Percentiles rank a stretch among this genome's conserved stretches.
Evolutionary conservation across 495 filamentous ascomycete genomes (phyloP).

Genomic region (Lophiostoma macrostomum): DNA sequence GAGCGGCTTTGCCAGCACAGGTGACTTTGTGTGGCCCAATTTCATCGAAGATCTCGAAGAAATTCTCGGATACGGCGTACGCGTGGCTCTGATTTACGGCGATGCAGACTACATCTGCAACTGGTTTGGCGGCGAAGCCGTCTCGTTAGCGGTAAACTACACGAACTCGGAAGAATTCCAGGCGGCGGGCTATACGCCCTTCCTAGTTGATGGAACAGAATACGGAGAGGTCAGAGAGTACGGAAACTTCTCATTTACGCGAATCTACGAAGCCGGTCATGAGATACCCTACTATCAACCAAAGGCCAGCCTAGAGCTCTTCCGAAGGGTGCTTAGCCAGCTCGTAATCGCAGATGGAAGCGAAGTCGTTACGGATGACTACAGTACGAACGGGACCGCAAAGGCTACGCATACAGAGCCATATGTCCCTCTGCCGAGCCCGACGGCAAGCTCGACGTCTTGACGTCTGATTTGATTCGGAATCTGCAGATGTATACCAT

Average conservation of each 20-base stretch:
- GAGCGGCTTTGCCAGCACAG: constrained; percentile 46
- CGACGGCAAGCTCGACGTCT: constrained; percentile 1
- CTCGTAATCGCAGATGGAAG: constrained; percentile 11
- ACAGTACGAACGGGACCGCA: constrained; percentile 48
- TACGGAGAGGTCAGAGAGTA: constrained; percentile 46
- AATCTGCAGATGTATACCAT: too few relatives aligned
- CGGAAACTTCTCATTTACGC: constrained; percentile 46
- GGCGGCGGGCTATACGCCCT: constrained; percentile 53
- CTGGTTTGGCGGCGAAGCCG: constrained; percentile 43
- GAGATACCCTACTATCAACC: constrained; percentile 37
- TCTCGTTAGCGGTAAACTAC: constrained; percentile 55
- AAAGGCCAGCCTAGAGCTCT: constrained; percentile 15
- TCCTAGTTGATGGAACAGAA: constrained; percentile 42
- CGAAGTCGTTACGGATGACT: constrained; percentile 44
- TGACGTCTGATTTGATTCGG: too few relatives aligned
- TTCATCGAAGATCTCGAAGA: constrained; percentile 48
- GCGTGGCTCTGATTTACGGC: constrained; percentile 49
- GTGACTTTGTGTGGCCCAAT: constrained; percentile 50
- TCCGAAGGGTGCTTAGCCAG: constrained; percentile 12
- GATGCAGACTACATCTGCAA: constrained; percentile 50
- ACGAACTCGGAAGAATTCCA: constrained; percentile 46
- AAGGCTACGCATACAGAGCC: constrained; percentile 58
- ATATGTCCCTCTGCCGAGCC: constrained; percentile 47
- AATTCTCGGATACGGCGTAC: constrained; percentile 47
- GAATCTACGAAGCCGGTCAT: constrained; percentile 48